phyloP scores from a whole-genome alignment of 2,329 filamentous ascomycete species.

The Aspergillus sp. region DNA sequence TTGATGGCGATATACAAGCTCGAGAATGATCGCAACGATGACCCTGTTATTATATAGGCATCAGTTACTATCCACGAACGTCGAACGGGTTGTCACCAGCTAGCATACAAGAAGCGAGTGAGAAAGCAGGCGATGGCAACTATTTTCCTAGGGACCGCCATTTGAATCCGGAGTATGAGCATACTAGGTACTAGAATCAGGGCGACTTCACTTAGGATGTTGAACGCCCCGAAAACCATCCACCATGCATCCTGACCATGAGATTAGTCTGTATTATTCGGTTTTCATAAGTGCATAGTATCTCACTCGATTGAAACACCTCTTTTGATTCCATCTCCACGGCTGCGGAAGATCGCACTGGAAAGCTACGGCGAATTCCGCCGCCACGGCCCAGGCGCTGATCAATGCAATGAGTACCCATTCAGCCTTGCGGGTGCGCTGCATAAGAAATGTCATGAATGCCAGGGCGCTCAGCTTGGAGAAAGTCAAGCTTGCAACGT shows the following conservation, averaged over 20 bases:
- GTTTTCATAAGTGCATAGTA: accelerated
- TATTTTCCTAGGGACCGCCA: not conserved
- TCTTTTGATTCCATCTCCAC: not conserved
- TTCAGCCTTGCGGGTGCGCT: constrained; percentile 1
- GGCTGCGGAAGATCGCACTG: not conserved
- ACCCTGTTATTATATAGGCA: not conserved
- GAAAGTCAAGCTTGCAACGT: not conserved
- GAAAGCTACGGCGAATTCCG: not conserved
- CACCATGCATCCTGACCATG: not conserved
- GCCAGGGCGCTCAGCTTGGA: constrained; percentile 1
- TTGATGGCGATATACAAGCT: not conserved
- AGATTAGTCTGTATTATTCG: not conserved
- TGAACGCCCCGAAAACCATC: not conserved
- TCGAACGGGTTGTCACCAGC: not conserved
- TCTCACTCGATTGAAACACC: not conserved
- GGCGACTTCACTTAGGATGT: not conserved
- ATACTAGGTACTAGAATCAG: not conserved
- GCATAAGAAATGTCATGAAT: constrained; percentile 5
- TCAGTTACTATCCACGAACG: not conserved
- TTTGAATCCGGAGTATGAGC: not conserved
- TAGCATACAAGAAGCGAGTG: not conserved
- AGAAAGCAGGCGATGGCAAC: constrained; percentile 1
- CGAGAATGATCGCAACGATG: not conserved
- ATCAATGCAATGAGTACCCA: not conserved
- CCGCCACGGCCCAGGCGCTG: not conserved